phyloP scores from a whole-genome alignment of 306 rosid species.

The Malus asiatica region DNA sequence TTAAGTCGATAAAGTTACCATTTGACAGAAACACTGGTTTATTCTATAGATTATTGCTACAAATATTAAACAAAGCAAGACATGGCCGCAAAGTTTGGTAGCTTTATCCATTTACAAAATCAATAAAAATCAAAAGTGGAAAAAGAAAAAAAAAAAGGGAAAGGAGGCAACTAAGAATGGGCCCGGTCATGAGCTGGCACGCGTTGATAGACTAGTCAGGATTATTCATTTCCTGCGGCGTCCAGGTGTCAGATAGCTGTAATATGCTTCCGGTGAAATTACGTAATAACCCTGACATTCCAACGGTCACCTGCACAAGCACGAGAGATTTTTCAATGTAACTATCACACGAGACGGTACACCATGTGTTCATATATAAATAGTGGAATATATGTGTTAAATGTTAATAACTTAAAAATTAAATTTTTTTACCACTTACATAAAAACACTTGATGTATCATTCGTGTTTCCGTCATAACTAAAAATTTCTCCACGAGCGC shows the following conservation, averaged over 20 bases:
- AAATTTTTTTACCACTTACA: too few relatives aligned
- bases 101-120: background rate
- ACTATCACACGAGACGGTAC: too few relatives aligned
- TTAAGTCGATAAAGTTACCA: too few relatives aligned
- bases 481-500: too few relatives aligned
- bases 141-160: background rate
- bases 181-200: conserved; percentile 45
- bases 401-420: too few relatives aligned
- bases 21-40: too few relatives aligned
- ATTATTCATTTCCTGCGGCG: conserved; percentile 15
- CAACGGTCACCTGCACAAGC: conserved; percentile 45
- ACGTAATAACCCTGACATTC: background rate
- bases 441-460: too few relatives aligned
- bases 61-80: background rate
- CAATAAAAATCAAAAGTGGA: background rate
- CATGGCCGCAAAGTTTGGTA: background rate
- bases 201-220: conserved; percentile 10
- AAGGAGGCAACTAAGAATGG: background rate
- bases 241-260: conserved; percentile 86
- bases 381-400: too few relatives aligned
- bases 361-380: too few relatives aligned
- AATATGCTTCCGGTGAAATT: background rate
- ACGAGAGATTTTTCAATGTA: too few relatives aligned
- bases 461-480: too few relatives aligned
- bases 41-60: too few relatives aligned